Evolutionary conservation across 805 yeast genomes (phyloP), one percentile per base, ranked within the genome.

Genomic region (Kregervanrija delftensis): DNA sequence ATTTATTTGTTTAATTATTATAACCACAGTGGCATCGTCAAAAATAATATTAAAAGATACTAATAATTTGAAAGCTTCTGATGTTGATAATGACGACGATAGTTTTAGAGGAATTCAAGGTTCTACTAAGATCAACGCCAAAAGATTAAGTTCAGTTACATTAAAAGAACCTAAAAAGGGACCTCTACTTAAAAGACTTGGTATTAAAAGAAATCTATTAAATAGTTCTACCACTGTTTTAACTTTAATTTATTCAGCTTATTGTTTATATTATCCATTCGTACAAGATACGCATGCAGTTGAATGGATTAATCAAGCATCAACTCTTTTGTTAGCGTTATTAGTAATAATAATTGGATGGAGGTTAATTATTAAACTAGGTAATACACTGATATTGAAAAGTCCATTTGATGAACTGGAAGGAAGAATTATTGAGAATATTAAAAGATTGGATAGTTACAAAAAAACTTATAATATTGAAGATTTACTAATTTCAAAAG

Each of bases 401-500:
- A 76, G 70, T 46, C 86, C 86, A 2, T 68, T 64, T 43, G 63
- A 63, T 45, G 68, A 67, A 28, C 57, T 42, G 47, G 67, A 41
- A 41, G 46, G 65, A 0, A 55, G 64, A 4, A 69, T 85, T 5
- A 61, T 60, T n/a, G 72, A 69, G 37, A 58, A 61, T 10, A 71
- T 85, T n/a, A 59, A 65, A 22, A 56, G 58, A 1, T 60, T 80
- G n/a, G 79, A 76, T 11, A 65, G 64, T 34, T 85, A 75, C 61
- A 78, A 74, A 53, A 60, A 71, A 3, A 61, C 66, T 5, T 82
- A 79, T 54, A 56, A 58, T 6, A 57, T 84, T 12, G 68, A 72
- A 11, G 68, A 59, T 54, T 67, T 84, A 8, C 66, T 76, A 41
- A 64, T 85, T 6, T 72, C 84, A 3, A 79, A 82, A 51, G 81